phyloP scores from a whole-genome alignment of 1,284 basidiomycete genomes.

The Trichosporon sp. region DNA sequence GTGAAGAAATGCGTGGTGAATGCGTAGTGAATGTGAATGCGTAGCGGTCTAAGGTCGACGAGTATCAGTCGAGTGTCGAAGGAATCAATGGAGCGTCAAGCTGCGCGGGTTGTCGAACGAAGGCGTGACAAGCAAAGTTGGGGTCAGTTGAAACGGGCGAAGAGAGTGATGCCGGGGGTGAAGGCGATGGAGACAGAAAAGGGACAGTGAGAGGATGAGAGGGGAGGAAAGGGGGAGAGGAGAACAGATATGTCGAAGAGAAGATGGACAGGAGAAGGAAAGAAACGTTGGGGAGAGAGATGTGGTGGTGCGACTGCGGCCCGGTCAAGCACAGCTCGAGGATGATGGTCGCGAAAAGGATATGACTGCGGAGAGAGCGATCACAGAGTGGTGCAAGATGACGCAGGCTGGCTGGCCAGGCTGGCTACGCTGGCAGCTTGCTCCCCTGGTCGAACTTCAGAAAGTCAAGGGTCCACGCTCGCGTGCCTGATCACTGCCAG shows the following conservation, averaged over 20 bases:
- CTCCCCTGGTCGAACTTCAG: no score
- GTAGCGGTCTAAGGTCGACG: not conserved
- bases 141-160: not conserved
- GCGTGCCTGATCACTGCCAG: conserved; percentile 15
- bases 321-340: not conserved
- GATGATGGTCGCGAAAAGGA: not conserved
- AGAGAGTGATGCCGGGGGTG: not conserved
- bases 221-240: not conserved
- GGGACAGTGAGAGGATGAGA: not conserved
- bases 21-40: not conserved
- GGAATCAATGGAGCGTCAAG: conserved; percentile 4
- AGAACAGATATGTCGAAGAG: not conserved
- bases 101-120: not conserved
- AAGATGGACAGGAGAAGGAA: not conserved
- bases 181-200: not conserved
- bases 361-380: conserved; percentile 4
- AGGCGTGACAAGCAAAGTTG: not conserved
- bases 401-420: not conserved
- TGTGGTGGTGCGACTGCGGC: not conserved
- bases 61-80: not conserved
- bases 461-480: not conserved
- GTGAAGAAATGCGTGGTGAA: not conserved
- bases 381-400: not conserved
- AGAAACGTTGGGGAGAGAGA: not conserved
- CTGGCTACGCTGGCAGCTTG: not conserved